Evolutionary conservation across 352 stramenopile species (phyloP), one percentile per base, ranked within the genome.

Genomic region (Phytophthora sp.): DNA sequence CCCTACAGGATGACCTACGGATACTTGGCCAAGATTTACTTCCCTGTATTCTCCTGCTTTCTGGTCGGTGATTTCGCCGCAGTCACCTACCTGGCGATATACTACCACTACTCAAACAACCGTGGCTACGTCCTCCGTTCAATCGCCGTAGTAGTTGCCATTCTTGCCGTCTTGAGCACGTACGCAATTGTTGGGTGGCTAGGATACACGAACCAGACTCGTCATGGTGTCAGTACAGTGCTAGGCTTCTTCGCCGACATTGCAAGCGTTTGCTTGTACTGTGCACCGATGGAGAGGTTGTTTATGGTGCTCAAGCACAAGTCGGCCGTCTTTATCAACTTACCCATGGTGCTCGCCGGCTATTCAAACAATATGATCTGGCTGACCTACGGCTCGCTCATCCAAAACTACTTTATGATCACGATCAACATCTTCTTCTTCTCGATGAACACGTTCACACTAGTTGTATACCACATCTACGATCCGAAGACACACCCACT

Each of bases 1-100:
- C n/a, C n/a, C n/a, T n/a, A 38, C 28, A 70, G 65, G 69, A 72
- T 75, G 61, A 51, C 75, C 12, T 74, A 77, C 39, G 69, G 69
- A 23, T 63, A 58, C 34, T 18, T 77, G 21, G 58, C 43, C 4
- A 32, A 72, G n/a, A 64, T 72, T 37, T 53, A 72, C 21, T 75
- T 77, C 30, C 69, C 69, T 7, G 27, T 74, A 5, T 61, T 74
- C 23, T 54, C 67, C 20, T 74, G 64, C 20, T 72, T 71, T 26
- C 24, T 50, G 5, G n/a, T 55, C 3, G 69, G 69, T 6, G 53
- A 70, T 24, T 21, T 75, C 34, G 20, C 57, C 18, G 38, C 49
- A 9, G 15, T 75, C 13, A 37, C 46, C n/a, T 77, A 52, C 49
- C 52, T 75, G 11, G 3, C 24, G 11, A 43, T 75, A 15, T 77